A percentile compares a stretch with the other conserved stretches of the same genome.
Evolutionary conservation across 75 land plant species (phyloP).

Genomic region (Pinus taeda): DNA sequence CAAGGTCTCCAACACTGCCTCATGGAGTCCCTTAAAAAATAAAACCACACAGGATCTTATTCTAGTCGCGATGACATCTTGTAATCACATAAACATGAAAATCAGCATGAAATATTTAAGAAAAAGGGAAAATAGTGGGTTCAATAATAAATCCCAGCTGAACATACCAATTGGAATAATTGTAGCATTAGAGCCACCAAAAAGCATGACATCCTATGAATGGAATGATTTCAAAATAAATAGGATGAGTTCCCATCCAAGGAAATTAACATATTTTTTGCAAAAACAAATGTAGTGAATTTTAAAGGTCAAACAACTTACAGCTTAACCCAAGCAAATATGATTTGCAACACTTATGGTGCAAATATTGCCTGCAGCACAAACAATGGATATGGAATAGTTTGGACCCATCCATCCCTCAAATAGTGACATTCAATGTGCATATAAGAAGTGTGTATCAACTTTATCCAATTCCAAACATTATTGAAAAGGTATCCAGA

Average conservation of each 20-base stretch:
- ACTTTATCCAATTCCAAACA: background rate
- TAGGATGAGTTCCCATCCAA: background rate
- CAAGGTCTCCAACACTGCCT: too few species aligned
- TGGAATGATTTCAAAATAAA: background rate
- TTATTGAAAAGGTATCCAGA: background rate
- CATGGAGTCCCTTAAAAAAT: background rate
- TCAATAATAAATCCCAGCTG: background rate
- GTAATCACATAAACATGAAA: background rate
- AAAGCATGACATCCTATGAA: conserved; percentile 44
- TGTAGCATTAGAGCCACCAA: conserved; percentile 55
- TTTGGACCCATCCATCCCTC: conserved; percentile 39
- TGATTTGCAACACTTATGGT: conserved; percentile 44
- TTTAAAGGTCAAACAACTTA: conserved; percentile 7
- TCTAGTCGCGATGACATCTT: too few species aligned
- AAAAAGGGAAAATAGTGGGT: background rate
- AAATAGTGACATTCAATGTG: background rate
- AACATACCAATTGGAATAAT: conserved; percentile 37
- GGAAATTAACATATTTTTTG: background rate
- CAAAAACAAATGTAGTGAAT: background rate
- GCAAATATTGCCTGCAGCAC: conserved; percentile 56
- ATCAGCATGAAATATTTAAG: background rate
- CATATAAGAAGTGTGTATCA: background rate
- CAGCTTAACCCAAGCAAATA: conserved; percentile 40
- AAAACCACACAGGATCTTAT: too few species aligned
- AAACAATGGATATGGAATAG: conserved; percentile 46